Evolutionary conservation across 192 early-diverging fungal genomes (phyloP).

Genomic region (Spinellus fusiger): DNA sequence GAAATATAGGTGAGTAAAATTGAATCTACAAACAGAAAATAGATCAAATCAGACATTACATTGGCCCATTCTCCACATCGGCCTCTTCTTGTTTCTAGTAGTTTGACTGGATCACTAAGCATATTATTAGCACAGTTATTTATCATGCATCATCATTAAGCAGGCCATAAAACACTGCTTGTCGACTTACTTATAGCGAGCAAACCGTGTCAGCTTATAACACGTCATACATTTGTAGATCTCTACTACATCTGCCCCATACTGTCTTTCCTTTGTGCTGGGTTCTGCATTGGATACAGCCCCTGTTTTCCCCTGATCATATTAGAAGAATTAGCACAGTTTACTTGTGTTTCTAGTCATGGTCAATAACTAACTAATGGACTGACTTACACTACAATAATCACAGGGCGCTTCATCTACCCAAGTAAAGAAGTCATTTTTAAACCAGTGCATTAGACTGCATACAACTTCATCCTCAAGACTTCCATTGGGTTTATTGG

Average conservation of each 20-base stretch:
- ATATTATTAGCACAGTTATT: not conserved
- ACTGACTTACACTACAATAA: slow-evolving; percentile 28
- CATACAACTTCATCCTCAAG: slow-evolving; percentile 22
- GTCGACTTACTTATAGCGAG: slow-evolving; percentile 36
- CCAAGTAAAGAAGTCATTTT: slow-evolving; percentile 48
- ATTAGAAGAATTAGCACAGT: too few relatives aligned
- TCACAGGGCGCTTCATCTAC: slow-evolving; percentile 39
- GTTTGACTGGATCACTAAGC: slow-evolving; percentile 29
- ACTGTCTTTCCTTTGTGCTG: slow-evolving; percentile 29
- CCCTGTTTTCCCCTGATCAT: slow-evolving; percentile 15
- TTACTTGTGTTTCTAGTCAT: too few relatives aligned
- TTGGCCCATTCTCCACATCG: slow-evolving; percentile 58
- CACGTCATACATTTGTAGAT: slow-evolving; percentile 36
- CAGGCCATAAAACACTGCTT: not conserved
- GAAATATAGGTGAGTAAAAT: not conserved
- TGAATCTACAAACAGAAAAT: not conserved
- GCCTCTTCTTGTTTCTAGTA: slow-evolving; percentile 41
- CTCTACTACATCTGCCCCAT: slow-evolving; percentile 39
- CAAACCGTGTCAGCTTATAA: slow-evolving; percentile 36
- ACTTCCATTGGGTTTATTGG: not conserved
- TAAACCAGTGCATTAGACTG: slow-evolving; percentile 46
- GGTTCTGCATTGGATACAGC: slow-evolving; percentile 15
- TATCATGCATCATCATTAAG: not conserved
- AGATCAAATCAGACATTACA: slow-evolving; percentile 17
- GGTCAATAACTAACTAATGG: too few relatives aligned